Evolutionary conservation across 2,329 filamentous ascomycete species (phyloP), one percentile per base, ranked within the genome.

Genomic region (Malbranchea zuffiana): DNA sequence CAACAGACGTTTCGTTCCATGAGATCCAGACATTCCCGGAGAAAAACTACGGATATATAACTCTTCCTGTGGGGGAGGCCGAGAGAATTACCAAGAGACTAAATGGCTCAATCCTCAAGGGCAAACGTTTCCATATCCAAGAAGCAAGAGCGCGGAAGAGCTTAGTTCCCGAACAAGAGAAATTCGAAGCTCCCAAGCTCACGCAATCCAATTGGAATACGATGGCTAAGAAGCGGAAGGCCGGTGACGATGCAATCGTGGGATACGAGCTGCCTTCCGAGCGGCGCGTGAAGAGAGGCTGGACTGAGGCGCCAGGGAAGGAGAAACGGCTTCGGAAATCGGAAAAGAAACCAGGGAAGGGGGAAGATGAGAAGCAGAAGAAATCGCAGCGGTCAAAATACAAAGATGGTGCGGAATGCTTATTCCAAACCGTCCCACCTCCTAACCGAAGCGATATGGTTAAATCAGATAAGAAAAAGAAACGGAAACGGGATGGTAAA

Each of bases 81-180:
- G 81, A 88, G n/a, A 93, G 86, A 59, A 62, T 96, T 37, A 85
- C 79, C 64, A 88, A 81, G 63, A 96, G 90, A 64, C 71, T 96
- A 33, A 82, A 94, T 66, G 88, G 88, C 20, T 74, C 80, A 2
- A 80, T 83, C 16, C 63, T 98, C 39, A 90, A 81, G 55, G 90
- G 90, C 6, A 69, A 71, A 42, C 96, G 94, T 61, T 75, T 96
- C 50, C 76, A 76, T 41, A 74, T 98, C 41, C 84, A 95, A 50
- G 77, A 80, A 45, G 90, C 90, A 5, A 75, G 76, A 32, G 76
- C 10, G 51, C 50, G 1, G 52, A 50, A 7, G 54, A 56, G 23
- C 46, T 13, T 37, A 7, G 51, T 5, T 17, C 17, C 15, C 18
- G 29, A 33, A 23, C 37, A 29, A 12, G 18, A 27, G 18, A n/a